Conservation (phyloP, 208 protist genomes). For the Leishmania major region DNA sequence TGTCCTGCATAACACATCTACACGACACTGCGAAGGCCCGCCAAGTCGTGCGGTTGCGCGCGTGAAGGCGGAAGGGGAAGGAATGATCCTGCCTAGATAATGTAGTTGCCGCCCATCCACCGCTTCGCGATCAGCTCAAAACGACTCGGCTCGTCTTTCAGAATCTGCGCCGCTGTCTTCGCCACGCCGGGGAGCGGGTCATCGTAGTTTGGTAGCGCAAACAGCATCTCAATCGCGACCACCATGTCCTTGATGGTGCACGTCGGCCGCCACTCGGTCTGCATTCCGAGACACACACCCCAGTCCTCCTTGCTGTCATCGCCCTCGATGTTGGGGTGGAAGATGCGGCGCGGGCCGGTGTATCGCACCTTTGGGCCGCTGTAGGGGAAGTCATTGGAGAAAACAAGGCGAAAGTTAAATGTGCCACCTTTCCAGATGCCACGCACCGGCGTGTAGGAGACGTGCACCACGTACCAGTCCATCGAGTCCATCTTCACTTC, state of each 20-base stretch:
- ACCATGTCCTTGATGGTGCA: slow-evolving; percentile 78
- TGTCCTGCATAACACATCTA: too few relatives aligned
- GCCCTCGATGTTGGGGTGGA: slow-evolving; percentile 92
- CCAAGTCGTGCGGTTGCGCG: background rate
- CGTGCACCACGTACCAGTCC: slow-evolving; percentile 53
- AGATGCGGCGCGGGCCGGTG: slow-evolving; percentile 69
- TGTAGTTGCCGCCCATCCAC: slow-evolving; percentile 77
- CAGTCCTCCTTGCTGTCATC: slow-evolving; percentile 63
- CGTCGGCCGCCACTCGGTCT: slow-evolving; percentile 78
- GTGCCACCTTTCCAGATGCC: slow-evolving; percentile 72
- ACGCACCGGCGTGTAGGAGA: slow-evolving; percentile 42
- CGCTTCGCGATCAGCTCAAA: slow-evolving; percentile 53
- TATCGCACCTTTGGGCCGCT: slow-evolving; percentile 83
- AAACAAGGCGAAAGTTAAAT: slow-evolving; percentile 73
- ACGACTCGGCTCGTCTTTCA: slow-evolving; percentile 49
- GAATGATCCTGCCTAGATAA: slow-evolving; percentile 1
- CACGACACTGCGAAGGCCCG: background rate
- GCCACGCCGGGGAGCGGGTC: slow-evolving; percentile 79
- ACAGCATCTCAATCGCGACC: slow-evolving; percentile 80
- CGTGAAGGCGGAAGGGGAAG: background rate
- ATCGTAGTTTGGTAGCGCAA: slow-evolving; percentile 76
- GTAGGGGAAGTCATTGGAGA: slow-evolving; percentile 80
- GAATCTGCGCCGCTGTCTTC: slow-evolving; percentile 64
- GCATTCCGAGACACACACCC: slow-evolving; percentile 88
- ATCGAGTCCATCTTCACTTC: slow-evolving; percentile 43